These are phyloP conservation scores for Hypoxylon rubiginosum DNA, from an alignment of 2,329 filamentous ascomycete species.

Conservation along the genomic window DNA sequence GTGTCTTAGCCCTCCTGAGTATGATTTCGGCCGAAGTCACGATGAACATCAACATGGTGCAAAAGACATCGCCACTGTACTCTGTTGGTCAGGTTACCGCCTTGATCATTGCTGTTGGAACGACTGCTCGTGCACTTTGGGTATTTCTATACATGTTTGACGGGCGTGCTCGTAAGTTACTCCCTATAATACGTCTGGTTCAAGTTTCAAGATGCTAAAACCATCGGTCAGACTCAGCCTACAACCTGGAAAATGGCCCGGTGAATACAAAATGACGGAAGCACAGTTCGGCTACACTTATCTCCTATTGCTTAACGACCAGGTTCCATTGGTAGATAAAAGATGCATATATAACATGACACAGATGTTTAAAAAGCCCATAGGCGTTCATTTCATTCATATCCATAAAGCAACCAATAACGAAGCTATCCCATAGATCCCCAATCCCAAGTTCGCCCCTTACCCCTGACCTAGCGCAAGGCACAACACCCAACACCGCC, in stretches of 20 bases:
- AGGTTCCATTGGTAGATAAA: too few relatives aligned
- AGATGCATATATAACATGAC: too few relatives aligned
- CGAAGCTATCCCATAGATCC: neutral
- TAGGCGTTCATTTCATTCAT: too few relatives aligned
- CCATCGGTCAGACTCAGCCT: slow-evolving; percentile 13
- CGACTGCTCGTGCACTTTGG: slow-evolving; percentile 23
- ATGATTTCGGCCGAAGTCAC: slow-evolving; percentile 29
- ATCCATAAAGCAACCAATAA: neutral
- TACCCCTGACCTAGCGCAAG: neutral
- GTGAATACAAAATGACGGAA: too few relatives aligned
- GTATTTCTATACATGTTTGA: slow-evolving; percentile 27
- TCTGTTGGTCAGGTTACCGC: slow-evolving; percentile 30
- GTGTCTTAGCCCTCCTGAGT: slow-evolving; percentile 27
- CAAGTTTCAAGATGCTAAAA: neutral
- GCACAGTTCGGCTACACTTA: too few relatives aligned
- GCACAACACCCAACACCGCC: neutral
- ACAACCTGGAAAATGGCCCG: slow-evolving; percentile 2
- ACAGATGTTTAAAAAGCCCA: neutral
- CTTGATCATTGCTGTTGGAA: slow-evolving; percentile 23
- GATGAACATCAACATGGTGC: slow-evolving; percentile 27
- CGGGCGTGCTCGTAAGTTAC: slow-evolving; percentile 22
- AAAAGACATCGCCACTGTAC: slow-evolving; percentile 26
- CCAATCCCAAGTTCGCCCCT: neutral
- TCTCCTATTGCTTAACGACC: too few relatives aligned
- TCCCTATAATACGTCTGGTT: neutral